Conservation (phyloP, 306 rosid species). For the Cucurbita ficifolia region DNA sequence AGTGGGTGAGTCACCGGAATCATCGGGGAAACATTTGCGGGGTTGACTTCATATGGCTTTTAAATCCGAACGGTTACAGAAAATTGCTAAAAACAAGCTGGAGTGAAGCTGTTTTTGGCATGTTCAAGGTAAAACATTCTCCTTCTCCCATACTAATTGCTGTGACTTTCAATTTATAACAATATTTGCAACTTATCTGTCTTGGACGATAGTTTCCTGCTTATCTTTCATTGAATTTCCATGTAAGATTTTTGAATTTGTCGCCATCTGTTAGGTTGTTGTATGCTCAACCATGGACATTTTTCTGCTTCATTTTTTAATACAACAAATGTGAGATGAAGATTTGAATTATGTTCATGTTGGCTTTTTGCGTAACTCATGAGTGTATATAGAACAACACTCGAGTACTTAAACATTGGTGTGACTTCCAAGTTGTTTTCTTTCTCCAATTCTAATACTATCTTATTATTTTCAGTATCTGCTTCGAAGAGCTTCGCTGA, state of each 20-base stretch:
- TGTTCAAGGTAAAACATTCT: constrained; percentile 40
- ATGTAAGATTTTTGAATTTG: not conserved
- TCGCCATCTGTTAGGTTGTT: not conserved
- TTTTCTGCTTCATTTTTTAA: not conserved
- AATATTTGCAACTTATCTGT: not conserved
- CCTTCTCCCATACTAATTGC: not conserved
- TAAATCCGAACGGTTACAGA: constrained; percentile 66
- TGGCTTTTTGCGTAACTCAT: not conserved
- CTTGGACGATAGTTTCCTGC: not conserved
- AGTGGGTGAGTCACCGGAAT: constrained; percentile 98
- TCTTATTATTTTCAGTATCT: constrained; percentile 31
- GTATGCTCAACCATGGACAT: not conserved
- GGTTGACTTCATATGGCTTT: constrained; percentile 97
- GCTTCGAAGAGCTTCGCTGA: constrained; percentile 58
- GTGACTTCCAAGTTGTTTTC: constrained; percentile 1
- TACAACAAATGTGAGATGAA: not conserved
- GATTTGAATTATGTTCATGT: not conserved
- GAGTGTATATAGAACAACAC: not conserved
- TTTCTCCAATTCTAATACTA: not conserved
- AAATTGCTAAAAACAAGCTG: constrained; percentile 77
- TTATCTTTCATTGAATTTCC: not conserved
- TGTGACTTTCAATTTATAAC: not conserved
- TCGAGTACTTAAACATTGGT: not conserved
- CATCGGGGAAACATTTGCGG: constrained; percentile 95
- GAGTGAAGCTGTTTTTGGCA: constrained; percentile 69